Evolutionary conservation across 2,329 filamentous ascomycete species (phyloP), one percentile per base, ranked within the genome.

Genomic region (Purpureocillium lavendulum): DNA sequence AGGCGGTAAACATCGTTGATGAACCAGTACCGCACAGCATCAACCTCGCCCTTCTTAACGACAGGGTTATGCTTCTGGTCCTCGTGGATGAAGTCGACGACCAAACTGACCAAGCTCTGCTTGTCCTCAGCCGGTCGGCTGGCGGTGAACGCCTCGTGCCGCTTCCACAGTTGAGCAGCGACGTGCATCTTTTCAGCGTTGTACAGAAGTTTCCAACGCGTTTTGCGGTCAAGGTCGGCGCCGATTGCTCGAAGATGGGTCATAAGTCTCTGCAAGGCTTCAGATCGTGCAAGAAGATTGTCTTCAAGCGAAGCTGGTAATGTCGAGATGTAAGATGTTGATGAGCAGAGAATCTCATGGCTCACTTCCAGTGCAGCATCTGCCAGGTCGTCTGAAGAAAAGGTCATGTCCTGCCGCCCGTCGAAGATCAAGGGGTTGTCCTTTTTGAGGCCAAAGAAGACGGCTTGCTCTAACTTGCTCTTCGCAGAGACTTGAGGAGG

Each of bases 141-240:
- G 38, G 75, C 69, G 7, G 81, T 70, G 38, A 82, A 82, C 7
- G 70, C 66, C 54, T 95, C 85, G 53, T 94, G 87, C 39, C 77
- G 71, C 45, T 80, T 80, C 88, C 90, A 97, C 30, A 97, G 71
- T 34, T 79, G 71, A 44, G 76, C 73, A 14, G 87, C 87, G 29
- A 88, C 85, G 33, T 83, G 79, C 64, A 97, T 75, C 61, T 89
- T 95, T 59, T 98, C 92, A 0, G 90, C 90, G 53, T 90, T 81
- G 70, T 81, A 85, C n/a, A 98, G 67, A 26, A 98, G 64, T 45
- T 75, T 72, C 88, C 89, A 97, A 49, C 80, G 80, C 2, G 81
- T 81, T 17, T 65, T 66, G 31, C 78, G 75, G 46, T 84, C 77
- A 6, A 97, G 59, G 3, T 77, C 67, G 18, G 79, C 70, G 43